Conservation (phyloP, 805 yeast species). For the Teunomyces panamensis region DNA sequence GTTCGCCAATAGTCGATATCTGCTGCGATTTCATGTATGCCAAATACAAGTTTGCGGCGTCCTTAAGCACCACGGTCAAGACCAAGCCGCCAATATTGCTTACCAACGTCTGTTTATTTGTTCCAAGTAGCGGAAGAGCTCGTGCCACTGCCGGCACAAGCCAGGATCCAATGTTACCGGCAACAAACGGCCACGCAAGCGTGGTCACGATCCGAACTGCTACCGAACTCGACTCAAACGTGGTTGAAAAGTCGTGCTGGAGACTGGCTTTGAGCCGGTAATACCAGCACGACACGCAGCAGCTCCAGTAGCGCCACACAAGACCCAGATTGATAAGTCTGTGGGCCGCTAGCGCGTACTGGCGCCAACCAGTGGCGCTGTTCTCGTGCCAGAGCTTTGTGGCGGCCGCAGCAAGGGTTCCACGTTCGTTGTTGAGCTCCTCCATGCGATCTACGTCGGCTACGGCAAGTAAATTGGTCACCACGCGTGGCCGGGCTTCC, state of each 20-base stretch:
- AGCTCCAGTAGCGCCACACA: background rate
- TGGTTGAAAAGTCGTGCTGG: conserved; percentile 30
- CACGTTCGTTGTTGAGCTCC: conserved; percentile 10
- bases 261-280: conserved; percentile 32
- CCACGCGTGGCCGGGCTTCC: conserved; percentile 28
- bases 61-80: conserved; percentile 34
- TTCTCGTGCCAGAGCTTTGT: background rate
- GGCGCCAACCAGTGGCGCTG: background rate
- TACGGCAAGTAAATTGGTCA: conserved; percentile 27
- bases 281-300: conserved; percentile 9
- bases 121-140: conserved; percentile 7
- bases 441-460: conserved; percentile 23
- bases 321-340: conserved; percentile 4
- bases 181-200: conserved; percentile 38
- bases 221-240: conserved; percentile 20
- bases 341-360: background rate
- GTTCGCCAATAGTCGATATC: background rate
- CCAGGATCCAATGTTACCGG: conserved; percentile 30
- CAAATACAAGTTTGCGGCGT: conserved; percentile 27
- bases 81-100: conserved; percentile 33
- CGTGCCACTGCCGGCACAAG: conserved; percentile 13
- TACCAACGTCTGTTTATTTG: conserved; percentile 21
- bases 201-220: conserved; percentile 31
- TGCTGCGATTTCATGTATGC: conserved; percentile 28
- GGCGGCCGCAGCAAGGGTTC: background rate